These are phyloP conservation scores for Ciborinia camelliae DNA, from an alignment of 2,329 filamentous ascomycete species.

Conservation along the genomic window DNA sequence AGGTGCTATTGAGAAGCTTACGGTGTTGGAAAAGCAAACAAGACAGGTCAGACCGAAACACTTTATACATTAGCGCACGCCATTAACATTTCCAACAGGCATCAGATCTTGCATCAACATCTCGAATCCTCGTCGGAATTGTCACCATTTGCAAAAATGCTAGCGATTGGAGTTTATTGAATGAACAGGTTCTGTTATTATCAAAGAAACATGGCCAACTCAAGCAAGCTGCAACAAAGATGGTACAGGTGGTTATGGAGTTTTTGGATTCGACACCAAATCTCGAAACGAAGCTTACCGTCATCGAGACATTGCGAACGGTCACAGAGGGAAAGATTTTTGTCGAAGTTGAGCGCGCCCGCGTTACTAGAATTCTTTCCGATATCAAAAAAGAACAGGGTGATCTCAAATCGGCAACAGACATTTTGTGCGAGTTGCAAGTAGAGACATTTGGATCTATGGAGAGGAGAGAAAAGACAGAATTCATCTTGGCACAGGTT, in stretches of 20 bases:
- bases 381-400: conserved; percentile 97
- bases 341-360: conserved; percentile 95
- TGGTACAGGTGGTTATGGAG: conserved; percentile 94
- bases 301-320: conserved; percentile 92
- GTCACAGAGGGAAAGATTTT: conserved; percentile 99
- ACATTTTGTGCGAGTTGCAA: conserved; percentile 94
- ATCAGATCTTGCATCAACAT: conserved; percentile 93
- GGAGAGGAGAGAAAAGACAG: conserved; percentile 95
- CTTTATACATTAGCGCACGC: conserved; percentile 19
- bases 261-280: conserved; percentile 86
- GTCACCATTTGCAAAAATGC: conserved; percentile 92
- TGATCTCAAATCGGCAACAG: conserved; percentile 82
- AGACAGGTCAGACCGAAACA: conserved; percentile 65
- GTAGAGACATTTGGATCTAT: conserved; percentile 99
- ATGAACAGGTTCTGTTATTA: conserved; percentile 90
- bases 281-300: conserved; percentile 81
- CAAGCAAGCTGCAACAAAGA: conserved; percentile 97
- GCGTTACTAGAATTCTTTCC: conserved; percentile 90
- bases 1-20: conserved; percentile 89
- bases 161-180: conserved; percentile 89
- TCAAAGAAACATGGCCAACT: conserved; percentile 99
- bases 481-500: conserved; percentile 96
- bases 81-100: conserved; percentile 55
- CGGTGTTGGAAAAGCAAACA: conserved; percentile 90
- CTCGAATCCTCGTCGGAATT: conserved; percentile 79